Conservation (phyloP, 805 yeast species). For the Novakomyces olei region DNA sequence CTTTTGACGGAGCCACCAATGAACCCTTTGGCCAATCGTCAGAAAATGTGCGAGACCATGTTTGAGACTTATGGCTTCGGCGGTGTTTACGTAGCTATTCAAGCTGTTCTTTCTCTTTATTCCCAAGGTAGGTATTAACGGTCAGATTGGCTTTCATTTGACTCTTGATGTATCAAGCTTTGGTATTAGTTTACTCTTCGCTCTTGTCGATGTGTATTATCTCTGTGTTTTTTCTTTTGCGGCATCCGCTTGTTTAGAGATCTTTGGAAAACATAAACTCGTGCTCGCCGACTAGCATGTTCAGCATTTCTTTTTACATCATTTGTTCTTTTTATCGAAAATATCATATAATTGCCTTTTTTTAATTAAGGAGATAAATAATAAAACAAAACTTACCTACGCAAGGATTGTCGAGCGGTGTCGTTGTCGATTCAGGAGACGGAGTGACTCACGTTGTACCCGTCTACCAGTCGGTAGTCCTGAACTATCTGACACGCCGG, state of each 20-base stretch:
- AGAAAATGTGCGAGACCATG: conserved; percentile 78
- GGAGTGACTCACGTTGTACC: conserved; percentile 98
- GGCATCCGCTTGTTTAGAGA: too few relatives aligned
- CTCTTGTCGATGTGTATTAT: too few relatives aligned
- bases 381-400: too few relatives aligned
- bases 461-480: conserved; percentile 89
- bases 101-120: conserved; percentile 91
- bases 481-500: conserved; percentile 78
- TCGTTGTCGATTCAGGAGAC: conserved; percentile 95
- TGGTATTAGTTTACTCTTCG: too few relatives aligned
- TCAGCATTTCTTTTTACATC: too few relatives aligned
- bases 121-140: too few relatives aligned
- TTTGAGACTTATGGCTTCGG: conserved; percentile 77
- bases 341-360: too few relatives aligned
- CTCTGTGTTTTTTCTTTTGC: too few relatives aligned
- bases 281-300: neutral
- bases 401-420: conserved; percentile 72
- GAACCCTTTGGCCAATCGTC: conserved; percentile 83
- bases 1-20: conserved; percentile 92
- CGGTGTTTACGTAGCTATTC: conserved; percentile 87
- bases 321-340: too few relatives aligned
- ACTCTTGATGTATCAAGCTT: neutral
- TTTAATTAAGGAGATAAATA: too few relatives aligned
- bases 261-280: too few relatives aligned
- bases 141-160: conserved; percentile 15